Base-by-base conservation (phyloP, 306 rosid species). In the Pyrus betulifolia region DNA sequence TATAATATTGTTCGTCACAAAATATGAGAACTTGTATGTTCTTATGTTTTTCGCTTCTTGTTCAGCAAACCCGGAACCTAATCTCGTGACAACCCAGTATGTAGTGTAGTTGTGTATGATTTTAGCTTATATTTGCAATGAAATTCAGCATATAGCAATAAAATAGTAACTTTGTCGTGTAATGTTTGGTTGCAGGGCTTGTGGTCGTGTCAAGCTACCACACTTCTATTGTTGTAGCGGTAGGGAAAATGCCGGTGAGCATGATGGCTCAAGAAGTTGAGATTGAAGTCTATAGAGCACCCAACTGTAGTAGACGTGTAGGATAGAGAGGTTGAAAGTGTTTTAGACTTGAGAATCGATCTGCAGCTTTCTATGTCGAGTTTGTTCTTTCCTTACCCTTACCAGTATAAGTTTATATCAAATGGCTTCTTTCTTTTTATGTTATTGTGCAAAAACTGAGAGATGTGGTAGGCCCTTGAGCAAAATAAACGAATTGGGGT, bases 161-260 rank as follows among this genome's bases (percentile, higher is more conserved):
- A 25, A 46, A 69, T 64, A 38, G 62, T 68, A 18, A 11, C 2
- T 46, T 4, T 67, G 33, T 27, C 63, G 4, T 8, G 12, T 27
- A 22, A 51, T 69, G 6, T 33, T 67, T 64, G 44, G 45, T 52
- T 72, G 62, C 86, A 88, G 91, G 88, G 49, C 46, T 70, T 88
- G 89, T 40, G 91, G 88, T 74, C 76, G 76, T 42, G 89, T 86
- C 42, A 88, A 88, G 87, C 77, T 88, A 77, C 89, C 89, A 22
- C 92, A 88, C 79, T 88, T 79, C 80, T 88, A 38, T 64, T 88
- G 92, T 84, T 88, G 92, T 85, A 84, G 88, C 40, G 89, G 92
- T 15, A 79, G 85, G 64, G 88, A 78, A 58, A 54, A 46, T 44
- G 15, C 78, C 0, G 77, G 70, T 25, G 89, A 86, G 73, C 82